Evolutionary conservation across 2,329 filamentous ascomycete genomes (phyloP).

Genomic region (Cryoendolithus antarcticus): DNA sequence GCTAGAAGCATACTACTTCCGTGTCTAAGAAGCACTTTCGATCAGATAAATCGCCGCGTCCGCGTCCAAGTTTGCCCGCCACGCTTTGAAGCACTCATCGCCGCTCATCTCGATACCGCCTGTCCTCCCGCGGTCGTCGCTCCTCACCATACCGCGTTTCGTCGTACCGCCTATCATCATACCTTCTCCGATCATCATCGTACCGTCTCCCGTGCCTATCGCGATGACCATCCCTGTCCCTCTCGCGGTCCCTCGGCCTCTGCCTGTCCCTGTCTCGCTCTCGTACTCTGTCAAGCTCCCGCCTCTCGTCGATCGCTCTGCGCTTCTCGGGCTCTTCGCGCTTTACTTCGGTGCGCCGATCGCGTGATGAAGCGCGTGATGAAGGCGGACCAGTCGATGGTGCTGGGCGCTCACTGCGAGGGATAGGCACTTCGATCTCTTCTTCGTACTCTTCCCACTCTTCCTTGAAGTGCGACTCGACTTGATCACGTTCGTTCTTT

Average conservation of each 20-base stretch:
- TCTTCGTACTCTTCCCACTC: slow-evolving; percentile 67
- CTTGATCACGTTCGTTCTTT: slow-evolving; percentile 54
- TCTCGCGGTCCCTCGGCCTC: slow-evolving; percentile 5
- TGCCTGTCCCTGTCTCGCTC: slow-evolving; percentile 12
- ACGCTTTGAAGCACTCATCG: neutral
- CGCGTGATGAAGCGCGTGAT: slow-evolving; percentile 6
- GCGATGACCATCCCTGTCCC: slow-evolving; percentile 19
- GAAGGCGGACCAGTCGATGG: slow-evolving; percentile 4
- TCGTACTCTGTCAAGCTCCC: slow-evolving; percentile 16
- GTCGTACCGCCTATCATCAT: slow-evolving; percentile 7
- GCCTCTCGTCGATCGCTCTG: slow-evolving; percentile 2
- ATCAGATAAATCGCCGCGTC: no score
- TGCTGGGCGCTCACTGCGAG: slow-evolving; percentile 7
- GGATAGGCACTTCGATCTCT: slow-evolving; percentile 51
- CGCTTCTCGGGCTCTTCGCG: slow-evolving; percentile 5
- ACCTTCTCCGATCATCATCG: slow-evolving; percentile 8
- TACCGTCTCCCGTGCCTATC: slow-evolving; percentile 16
- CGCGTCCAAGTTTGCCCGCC: no score
- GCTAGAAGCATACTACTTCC: no score
- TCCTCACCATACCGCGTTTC: neutral
- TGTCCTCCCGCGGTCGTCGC: neutral
- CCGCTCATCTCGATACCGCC: neutral
- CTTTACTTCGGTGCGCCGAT: slow-evolving; percentile 1
- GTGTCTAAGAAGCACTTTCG: no score
- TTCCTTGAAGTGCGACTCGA: slow-evolving; percentile 56